Base-by-base conservation (phyloP, 2,329 filamentous ascomycete species). In the Tothia fuscella region DNA sequence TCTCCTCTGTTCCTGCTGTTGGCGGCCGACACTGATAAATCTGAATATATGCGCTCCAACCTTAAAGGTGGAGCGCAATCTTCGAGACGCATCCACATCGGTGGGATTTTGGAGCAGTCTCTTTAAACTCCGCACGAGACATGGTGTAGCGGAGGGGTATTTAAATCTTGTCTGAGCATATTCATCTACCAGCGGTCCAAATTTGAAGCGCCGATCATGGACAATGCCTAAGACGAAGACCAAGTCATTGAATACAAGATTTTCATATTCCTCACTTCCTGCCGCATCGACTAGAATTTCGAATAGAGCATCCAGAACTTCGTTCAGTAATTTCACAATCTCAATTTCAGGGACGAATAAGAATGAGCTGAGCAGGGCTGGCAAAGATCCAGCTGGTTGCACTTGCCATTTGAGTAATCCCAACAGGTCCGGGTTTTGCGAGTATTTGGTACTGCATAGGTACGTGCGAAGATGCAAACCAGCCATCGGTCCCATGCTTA, bases 261-360 rank as follows among this genome's bases (percentile, higher is more conserved):
- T 89, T 55, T 96, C 91, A 48, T 87, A 88, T 55, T 93, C 85
- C 49, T 93, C 85, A 49, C 86, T 86, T 7, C 85, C 86, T n/a
- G 85, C 78, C 53, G 93, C 80, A 51, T 95, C 87, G 22, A 93
- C 84, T 21, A 96, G 67, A 21, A 95, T 87, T 5, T 85, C 82
- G 56, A 98, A 98, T 1, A 98, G 73, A 0, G 86, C 78, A 58
- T 94, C 85, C 41, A 98, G 80, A 1, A 96, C 87, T 52, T 93
- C 82, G 48, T 76, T 82, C 6, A 96, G 67, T 31, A 96, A 72
- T 65, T 96, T 98, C 47, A 98, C 91, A 25, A 98, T 84, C 61
- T 98, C 93, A 43, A 96, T 94, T 57, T 98, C 91, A 0, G 91
- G 84, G 1, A 98, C 88, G 50, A 96, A 96, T 16, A 88, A 79